These are phyloP conservation scores for Abrus precatorius DNA, from an alignment of 306 rosid genomes.

Conservation along the genomic window DNA sequence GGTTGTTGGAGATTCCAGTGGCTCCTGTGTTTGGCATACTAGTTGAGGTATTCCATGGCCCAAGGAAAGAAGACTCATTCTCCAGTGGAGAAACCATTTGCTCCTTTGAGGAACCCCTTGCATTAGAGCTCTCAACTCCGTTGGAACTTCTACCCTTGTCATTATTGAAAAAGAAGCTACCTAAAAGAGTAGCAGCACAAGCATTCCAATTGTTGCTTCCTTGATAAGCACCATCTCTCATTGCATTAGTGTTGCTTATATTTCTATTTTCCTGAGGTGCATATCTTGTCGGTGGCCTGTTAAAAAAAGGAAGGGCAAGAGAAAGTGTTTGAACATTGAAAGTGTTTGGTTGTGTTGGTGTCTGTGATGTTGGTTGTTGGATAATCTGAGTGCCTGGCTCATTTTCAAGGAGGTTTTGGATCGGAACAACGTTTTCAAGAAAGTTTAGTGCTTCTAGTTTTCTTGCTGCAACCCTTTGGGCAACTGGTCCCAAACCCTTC, in stretches of 20 bases:
- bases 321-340: not conserved
- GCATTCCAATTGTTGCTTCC: constrained; percentile 3
- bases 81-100: not conserved
- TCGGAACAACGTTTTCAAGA: not conserved
- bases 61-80: not conserved
- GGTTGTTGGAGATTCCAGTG: not conserved
- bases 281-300: not conserved
- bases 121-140: not conserved
- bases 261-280: not conserved
- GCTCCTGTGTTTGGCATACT: not conserved
- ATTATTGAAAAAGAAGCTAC: not conserved
- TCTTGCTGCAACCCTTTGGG: constrained; percentile 29
- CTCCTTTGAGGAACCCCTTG: not conserved
- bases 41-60: not conserved
- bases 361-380: not conserved
- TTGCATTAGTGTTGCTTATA: not conserved
- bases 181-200: constrained; percentile 37
- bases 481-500: constrained; percentile 38
- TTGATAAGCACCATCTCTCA: not conserved
- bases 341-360: not conserved
- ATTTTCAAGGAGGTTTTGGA: not conserved
- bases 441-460: constrained; percentile 2
- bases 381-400: not conserved
- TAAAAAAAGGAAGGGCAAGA: not conserved
- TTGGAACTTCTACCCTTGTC: not conserved